phyloP scores from a whole-genome alignment of 257 asterid genomes.

The Coffea eugenioides region DNA sequence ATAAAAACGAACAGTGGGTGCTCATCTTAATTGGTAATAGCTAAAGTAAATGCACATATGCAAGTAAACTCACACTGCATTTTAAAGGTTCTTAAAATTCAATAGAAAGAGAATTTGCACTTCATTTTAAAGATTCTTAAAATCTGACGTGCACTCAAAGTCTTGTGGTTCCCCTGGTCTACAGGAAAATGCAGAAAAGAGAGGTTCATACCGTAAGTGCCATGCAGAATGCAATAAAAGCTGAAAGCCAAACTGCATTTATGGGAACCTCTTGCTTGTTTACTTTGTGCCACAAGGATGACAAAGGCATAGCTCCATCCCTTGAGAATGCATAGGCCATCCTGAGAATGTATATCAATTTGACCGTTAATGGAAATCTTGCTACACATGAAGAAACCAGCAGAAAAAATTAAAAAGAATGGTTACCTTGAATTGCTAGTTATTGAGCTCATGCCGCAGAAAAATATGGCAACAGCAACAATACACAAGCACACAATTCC shows the following conservation, averaged over 20 bases:
- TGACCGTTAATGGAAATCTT: not conserved
- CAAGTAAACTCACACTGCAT: not conserved
- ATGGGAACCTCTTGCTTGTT: conserved; percentile 83
- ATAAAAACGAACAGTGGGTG: not conserved
- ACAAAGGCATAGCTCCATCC: conserved; percentile 98
- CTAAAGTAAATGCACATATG: not conserved
- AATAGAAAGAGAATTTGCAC: not conserved
- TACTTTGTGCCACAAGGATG: conserved; percentile 80
- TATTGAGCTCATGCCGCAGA: conserved; percentile 93
- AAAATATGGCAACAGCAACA: conserved; percentile 79
- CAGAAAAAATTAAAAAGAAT: not conserved
- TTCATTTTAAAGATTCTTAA: not conserved
- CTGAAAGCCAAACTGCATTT: conserved; percentile 88
- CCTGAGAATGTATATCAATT: conserved; percentile 32
- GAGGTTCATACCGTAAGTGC: conserved; percentile 68
- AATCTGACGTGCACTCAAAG: not conserved
- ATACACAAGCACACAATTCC: conserved; percentile 71
- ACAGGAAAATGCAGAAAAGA: not conserved
- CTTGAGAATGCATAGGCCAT: conserved; percentile 97
- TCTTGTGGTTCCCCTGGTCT: not conserved
- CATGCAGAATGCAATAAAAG: conserved; percentile 90
- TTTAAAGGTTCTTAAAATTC: not conserved
- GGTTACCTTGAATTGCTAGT: conserved; percentile 94
- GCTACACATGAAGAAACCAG: conserved; percentile 1
- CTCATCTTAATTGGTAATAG: not conserved